Evolutionary conservation across 441 rosid species (phyloP).

Genomic region (Macaranga tanarius): DNA sequence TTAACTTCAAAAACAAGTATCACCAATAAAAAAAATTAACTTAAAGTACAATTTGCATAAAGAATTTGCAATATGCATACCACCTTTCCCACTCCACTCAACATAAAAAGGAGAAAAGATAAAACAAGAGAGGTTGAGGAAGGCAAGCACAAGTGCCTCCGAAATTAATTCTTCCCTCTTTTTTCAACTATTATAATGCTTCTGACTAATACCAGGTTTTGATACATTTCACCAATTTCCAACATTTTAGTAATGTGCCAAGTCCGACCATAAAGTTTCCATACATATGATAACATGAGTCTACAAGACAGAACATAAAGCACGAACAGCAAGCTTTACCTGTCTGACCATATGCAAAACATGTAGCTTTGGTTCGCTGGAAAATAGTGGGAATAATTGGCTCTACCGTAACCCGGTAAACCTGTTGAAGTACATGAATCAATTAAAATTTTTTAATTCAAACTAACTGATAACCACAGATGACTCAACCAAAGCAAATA

Average conservation of each 20-base stretch:
- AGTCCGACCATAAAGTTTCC: background rate
- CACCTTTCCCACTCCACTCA: background rate
- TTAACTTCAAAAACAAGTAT: slow-evolving; percentile 6
- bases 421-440: slow-evolving; percentile 47
- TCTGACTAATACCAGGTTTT: slow-evolving; percentile 10
- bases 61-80: background rate
- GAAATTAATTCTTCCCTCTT: background rate
- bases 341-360: slow-evolving; percentile 99
- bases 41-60: too few relatives aligned
- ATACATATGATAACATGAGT: background rate
- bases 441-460: slow-evolving; percentile 12
- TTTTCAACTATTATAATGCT: background rate
- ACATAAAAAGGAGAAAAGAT: background rate
- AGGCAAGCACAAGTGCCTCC: background rate
- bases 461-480: slow-evolving; percentile 12
- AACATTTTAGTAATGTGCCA: background rate
- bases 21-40: too few relatives aligned
- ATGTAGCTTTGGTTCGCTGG: slow-evolving; percentile 95
- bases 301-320: background rate
- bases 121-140: background rate
- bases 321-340: slow-evolving; percentile 38
- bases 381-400: slow-evolving; percentile 94
- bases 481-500: background rate
- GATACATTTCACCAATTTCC: slow-evolving; percentile 5
- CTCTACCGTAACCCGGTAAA: slow-evolving; percentile 83